Evolutionary conservation across 768 basidiomycete species (phyloP).

Genomic region (Naganishia onofrii): DNA sequence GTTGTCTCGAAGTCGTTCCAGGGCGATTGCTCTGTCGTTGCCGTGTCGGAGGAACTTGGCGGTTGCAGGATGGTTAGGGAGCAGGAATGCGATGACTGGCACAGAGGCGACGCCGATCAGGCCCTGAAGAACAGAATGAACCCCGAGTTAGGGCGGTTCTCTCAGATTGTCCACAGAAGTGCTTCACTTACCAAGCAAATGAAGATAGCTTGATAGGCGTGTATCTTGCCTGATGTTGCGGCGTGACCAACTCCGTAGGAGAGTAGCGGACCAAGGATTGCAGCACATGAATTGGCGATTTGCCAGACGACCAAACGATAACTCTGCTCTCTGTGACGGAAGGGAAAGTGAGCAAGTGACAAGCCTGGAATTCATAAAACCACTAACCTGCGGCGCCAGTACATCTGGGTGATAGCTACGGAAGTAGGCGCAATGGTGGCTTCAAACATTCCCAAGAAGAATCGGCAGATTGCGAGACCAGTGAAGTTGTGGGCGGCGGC

Average conservation of each 20-base stretch:
- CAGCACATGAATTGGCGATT: conserved; percentile 27
- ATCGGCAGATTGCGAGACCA: conserved; percentile 27
- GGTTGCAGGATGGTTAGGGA: conserved; percentile 47
- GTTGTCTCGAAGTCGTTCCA: conserved; percentile 48
- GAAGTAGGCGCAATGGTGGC: conserved; percentile 30
- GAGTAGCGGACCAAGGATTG: conserved; percentile 30
- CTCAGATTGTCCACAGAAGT: conserved; percentile 2
- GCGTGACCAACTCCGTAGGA: conserved; percentile 30
- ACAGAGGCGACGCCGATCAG: conserved; percentile 39
- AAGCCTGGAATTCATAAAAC: no score
- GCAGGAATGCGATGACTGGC: conserved; percentile 39
- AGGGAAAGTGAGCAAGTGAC: no score
- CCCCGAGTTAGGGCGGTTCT: conserved; percentile 31
- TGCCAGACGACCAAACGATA: conserved; percentile 29
- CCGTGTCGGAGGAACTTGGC: conserved; percentile 47
- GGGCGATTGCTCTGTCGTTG: conserved; percentile 47
- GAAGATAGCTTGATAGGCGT: conserved; percentile 32
- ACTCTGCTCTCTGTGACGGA: conserved; percentile 17
- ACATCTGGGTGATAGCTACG: conserved; percentile 27
- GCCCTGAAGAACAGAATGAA: conserved; percentile 26
- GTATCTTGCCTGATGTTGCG: background rate
- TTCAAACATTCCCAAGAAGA: conserved; percentile 31
- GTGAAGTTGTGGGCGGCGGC: conserved; percentile 22
- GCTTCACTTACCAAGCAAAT: conserved; percentile 15
- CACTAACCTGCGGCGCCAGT: conserved; percentile 5